Percentiles rank a stretch among this genome's conserved stretches.
Conservation (phyloP, 345 rosid species). For the Gossypium stocksii region DNA sequence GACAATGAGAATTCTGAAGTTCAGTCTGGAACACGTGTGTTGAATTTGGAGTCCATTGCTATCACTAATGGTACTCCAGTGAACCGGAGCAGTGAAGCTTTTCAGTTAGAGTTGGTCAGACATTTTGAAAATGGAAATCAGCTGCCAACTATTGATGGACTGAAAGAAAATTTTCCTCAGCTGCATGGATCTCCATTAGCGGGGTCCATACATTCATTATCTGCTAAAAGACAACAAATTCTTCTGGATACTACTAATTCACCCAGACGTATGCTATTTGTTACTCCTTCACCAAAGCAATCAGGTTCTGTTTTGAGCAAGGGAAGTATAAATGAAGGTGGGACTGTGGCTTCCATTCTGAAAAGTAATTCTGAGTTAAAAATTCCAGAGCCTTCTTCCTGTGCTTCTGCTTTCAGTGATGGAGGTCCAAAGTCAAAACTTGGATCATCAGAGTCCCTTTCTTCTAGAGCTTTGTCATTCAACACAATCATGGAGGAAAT, state of each 20-base stretch:
- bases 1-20: conserved; percentile 11
- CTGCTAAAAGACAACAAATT: conserved; percentile 27
- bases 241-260: conserved; percentile 29
- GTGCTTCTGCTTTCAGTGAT: conserved; percentile 37
- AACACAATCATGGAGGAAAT: conserved; percentile 27
- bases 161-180: conserved; percentile 15
- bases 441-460: conserved; percentile 32
- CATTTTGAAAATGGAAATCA: conserved; percentile 34
- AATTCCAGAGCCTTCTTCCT: conserved; percentile 39
- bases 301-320: conserved; percentile 36
- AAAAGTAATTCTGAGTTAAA: conserved; percentile 44
- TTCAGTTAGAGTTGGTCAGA: conserved; percentile 14
- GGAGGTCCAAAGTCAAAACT: conserved; percentile 47
- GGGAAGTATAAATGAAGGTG: conserved; percentile 36
- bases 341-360: conserved; percentile 32
- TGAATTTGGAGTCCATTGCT: conserved; percentile 21
- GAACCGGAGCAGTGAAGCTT: conserved; percentile 22
- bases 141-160: conserved; percentile 20
- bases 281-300: conserved; percentile 60
- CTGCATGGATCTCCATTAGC: conserved; percentile 26
- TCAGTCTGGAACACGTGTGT: conserved; percentile 11
- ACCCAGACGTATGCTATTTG: conserved; percentile 26
- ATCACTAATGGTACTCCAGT: conserved; percentile 13
- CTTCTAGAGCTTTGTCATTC: conserved; percentile 33
- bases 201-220: conserved; percentile 36